A percentile compares a stretch with the other conserved stretches of the same genome.
Evolutionary conservation across 148 eudicot species (phyloP).

Genomic region (Persicaria maculosa): DNA sequence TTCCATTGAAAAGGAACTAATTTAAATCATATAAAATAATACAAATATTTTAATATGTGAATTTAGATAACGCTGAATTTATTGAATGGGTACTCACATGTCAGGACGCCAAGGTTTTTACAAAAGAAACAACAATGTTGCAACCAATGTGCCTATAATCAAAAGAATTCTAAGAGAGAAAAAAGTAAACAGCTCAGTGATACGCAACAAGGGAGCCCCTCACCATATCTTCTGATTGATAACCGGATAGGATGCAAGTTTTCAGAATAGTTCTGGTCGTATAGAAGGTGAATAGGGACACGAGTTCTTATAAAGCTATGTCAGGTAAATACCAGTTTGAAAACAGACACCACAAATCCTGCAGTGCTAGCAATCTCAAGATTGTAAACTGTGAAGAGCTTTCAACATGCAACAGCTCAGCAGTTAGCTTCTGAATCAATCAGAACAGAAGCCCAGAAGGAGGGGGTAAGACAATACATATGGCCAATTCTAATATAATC

Average conservation of each 20-base stretch:
- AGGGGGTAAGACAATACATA: neutral
- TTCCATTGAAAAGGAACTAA: no score
- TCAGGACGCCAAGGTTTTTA: no score
- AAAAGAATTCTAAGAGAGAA: no score
- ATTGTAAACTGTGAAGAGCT: neutral
- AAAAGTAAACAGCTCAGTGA: no score
- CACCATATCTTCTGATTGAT: no score
- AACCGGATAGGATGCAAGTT: neutral
- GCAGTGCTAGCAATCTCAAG: no score
- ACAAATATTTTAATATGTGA: neutral
- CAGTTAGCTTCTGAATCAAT: neutral
- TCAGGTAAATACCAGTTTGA: neutral
- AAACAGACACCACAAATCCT: neutral
- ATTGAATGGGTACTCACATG: neutral
- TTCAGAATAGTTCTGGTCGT: neutral
- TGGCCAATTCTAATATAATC: no score
- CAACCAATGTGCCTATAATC: neutral
- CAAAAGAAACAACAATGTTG: neutral
- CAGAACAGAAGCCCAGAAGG: neutral
- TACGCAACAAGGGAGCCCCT: no score
- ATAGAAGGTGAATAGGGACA: neutral
- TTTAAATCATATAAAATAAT: no score
- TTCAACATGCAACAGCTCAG: neutral
- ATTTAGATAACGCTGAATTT: neutral
- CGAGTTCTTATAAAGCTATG: neutral